These are phyloP conservation scores for Vishniacozyma victoriae DNA, from an alignment of 768 basidiomycete species.

Conservation along the genomic window DNA sequence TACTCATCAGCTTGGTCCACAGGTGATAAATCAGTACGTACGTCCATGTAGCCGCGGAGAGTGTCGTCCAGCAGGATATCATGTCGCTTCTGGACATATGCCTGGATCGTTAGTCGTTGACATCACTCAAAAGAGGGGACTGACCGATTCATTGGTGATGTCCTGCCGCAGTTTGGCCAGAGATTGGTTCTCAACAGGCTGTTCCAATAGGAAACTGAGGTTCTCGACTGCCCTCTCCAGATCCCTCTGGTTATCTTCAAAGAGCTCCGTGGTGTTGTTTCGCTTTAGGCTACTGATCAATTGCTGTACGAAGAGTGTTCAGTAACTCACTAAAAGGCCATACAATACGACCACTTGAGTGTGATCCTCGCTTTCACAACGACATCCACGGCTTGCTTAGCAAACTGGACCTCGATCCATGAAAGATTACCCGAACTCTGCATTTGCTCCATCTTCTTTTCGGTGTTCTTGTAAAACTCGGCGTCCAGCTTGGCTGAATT, in stretches of 20 bases:
- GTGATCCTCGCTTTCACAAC: constrained; percentile 82
- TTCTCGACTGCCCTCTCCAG: constrained; percentile 93
- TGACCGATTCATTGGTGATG: constrained; percentile 90
- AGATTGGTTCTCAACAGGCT: constrained; percentile 76
- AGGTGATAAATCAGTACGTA: constrained; percentile 13
- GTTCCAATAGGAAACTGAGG: constrained; percentile 83
- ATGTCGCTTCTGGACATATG: constrained; percentile 96
- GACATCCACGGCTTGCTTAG: constrained; percentile 96
- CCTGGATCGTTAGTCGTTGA: constrained; percentile 7
- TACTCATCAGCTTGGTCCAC: background rate
- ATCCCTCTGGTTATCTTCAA: constrained; percentile 96
- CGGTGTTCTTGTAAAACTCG: constrained; percentile 87
- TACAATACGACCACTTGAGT: constrained; percentile 98
- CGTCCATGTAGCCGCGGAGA: constrained; percentile 78
- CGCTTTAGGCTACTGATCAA: constrained; percentile 57
- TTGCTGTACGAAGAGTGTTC: background rate
- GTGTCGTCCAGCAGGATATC: constrained; percentile 94
- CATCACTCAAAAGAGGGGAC: constrained; percentile 24
- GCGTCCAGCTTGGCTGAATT: constrained; percentile 95
- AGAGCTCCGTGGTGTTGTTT: constrained; percentile 88
- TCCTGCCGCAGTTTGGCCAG: constrained; percentile 79
- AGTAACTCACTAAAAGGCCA: constrained; percentile 78
- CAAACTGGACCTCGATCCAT: constrained; percentile 99
- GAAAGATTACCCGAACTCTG: constrained; percentile 84
- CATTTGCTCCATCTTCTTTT: constrained; percentile 99